Evolutionary conservation across 2,329 filamentous ascomycete species (phyloP), one percentile per base, ranked within the genome.

Genomic region (Cladosporium halotolerans): DNA sequence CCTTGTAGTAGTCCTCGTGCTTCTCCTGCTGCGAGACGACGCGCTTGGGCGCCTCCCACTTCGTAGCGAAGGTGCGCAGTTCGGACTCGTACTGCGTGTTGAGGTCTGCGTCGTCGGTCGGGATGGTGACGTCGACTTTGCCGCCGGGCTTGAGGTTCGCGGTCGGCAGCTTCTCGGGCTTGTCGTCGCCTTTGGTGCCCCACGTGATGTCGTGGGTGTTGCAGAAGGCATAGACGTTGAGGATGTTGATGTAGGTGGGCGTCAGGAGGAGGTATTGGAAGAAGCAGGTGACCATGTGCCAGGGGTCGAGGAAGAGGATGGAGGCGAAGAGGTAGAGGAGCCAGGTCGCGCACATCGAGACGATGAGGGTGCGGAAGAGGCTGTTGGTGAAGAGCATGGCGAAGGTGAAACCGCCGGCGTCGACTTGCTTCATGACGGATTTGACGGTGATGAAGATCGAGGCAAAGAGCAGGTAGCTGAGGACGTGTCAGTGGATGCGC

Each of bases 171-270:
- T 92, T 91, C 63, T 95, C 90, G 6, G 92, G 80, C 71, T 96
- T 96, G 73, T 96, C 92, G 69, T 97, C 93, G 63, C 93, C 93
- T 72, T 97, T 99, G 40, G 93, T 99, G 66, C 91, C 91, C 91
- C 91, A 96, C 3, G 91, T 95, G 60, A 96, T 93, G 67, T 96
- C 91, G 78, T 96, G 91, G 23, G 91, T 96, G 73, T 96, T 96
- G 74, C 91, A 97, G 73, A 99, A 99, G 57, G 92, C 92, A 72
- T 97, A 99, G 54, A 99, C 93, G 76, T 97, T 99, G 64, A 99
- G 84, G 55, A 97, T 91, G 72, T 97, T 99, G 76, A 95, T 95
- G 74, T 96, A 99, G 0, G 91, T 96, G 0, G 93, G 93, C 0
- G 91, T 96, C 54, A 99, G 80, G 40, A 97, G 82, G 63, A 97